Evolutionary conservation across 352 stramenopile species (phyloP), one percentile per base, ranked within the genome.

Genomic region (Phytopythium sindhum): DNA sequence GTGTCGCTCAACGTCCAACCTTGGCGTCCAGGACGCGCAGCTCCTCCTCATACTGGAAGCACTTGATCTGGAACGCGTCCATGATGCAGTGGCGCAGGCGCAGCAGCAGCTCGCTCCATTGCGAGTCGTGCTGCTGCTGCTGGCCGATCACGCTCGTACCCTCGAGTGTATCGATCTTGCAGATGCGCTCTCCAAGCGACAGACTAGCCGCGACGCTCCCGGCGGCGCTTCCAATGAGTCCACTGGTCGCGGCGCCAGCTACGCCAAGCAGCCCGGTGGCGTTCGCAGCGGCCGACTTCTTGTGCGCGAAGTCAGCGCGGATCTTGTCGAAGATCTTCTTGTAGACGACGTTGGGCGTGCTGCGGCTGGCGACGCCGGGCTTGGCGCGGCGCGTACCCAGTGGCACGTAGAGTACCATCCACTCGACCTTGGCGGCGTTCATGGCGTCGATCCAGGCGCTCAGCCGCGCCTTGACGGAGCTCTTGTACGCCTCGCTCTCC

Each of bases 361-460:
- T 78, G 58, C 59, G 63, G 2, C 48, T 52, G n/a, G 45, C 56
- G 37, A 61, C 60, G 14, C 74, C 75, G 6, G 76, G 65, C n/a
- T 82, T 79, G 42, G 80, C 73, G 31, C 77, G 75, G 24, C 77
- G 84, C 33, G 84, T 94, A 7, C 87, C 87, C n/a, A 95, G 67
- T 26, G 87, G 87, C n/a, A 95, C 85, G 63, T 94, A 95, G 1
- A 93, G 72, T 42, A 94, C 67, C 53, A 95, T 80, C 83, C 84
- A 95, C 61, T 95, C 85, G 15, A 89, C 69, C 17, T 75, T 74
- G 1, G 70, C 72, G 17, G 72, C 68, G 48, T 80, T 88, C 87
- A 95, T 94, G 33, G 69, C 72, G 33, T 91, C 83, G 31, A 90
- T 75, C 87, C 87, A 95, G 2, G 71, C 65, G 2, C 64, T 59